phyloP scores from a whole-genome alignment of 345 rosid species.

The Boechera divaricarpa region DNA sequence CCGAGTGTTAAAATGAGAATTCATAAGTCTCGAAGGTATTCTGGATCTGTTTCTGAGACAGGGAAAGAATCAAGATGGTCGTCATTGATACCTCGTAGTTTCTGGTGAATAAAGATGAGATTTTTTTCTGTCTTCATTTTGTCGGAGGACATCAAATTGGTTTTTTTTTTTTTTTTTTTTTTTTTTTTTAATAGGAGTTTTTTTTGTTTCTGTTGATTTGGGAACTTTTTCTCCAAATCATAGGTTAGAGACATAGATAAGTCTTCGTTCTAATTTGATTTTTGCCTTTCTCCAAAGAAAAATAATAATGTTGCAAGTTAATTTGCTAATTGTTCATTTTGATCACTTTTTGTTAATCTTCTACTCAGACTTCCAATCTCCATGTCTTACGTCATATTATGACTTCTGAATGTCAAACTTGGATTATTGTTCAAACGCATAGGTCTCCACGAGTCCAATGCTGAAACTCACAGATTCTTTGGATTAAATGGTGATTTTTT shows the following conservation, averaged over 20 bases:
- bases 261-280: conserved; percentile 29
- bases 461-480: too few relatives aligned
- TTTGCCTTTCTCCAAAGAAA: conserved; percentile 7
- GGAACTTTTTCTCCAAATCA: conserved; percentile 32
- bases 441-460: too few relatives aligned
- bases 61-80: conserved; percentile 44
- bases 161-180: background rate
- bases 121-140: conserved; percentile 14
- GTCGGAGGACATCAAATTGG: conserved; percentile 19
- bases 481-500: too few relatives aligned
- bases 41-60: conserved; percentile 32
- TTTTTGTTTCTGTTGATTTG: too few relatives aligned
- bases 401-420: too few relatives aligned
- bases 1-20: conserved; percentile 68
- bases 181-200: too few relatives aligned
- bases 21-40: conserved; percentile 66
- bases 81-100: conserved; percentile 54
- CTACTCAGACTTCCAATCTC: too few relatives aligned
- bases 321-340: conserved; percentile 19
- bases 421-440: too few relatives aligned
- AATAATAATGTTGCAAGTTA: conserved; percentile 39
- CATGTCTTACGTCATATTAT: too few relatives aligned
- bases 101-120: conserved; percentile 54
- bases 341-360: background rate
- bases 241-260: conserved; percentile 26